Percentiles rank a stretch among this genome's conserved stretches.
phyloP scores from a whole-genome alignment of 2,329 filamentous ascomycete species.

The Coleophoma cylindrospora region DNA sequence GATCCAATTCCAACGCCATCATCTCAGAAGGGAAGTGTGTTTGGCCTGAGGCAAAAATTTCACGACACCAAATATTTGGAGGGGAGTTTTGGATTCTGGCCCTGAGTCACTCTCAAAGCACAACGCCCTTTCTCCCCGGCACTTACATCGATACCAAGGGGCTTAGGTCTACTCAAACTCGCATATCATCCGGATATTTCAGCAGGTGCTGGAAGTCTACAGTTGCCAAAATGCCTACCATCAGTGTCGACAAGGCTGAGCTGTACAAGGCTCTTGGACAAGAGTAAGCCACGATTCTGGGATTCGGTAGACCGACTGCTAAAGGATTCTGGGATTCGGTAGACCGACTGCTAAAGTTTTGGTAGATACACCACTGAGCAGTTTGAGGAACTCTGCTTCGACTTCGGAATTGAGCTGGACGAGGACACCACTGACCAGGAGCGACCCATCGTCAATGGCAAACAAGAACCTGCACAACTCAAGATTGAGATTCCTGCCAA shows the following conservation, averaged over 20 bases:
- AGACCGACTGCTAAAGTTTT: slow-evolving; percentile 20
- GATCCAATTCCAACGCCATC: not conserved
- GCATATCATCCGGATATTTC: too few relatives aligned
- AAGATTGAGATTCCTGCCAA: slow-evolving; percentile 99
- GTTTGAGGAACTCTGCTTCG: slow-evolving; percentile 97
- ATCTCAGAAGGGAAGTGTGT: not conserved
- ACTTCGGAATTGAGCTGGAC: slow-evolving; percentile 93
- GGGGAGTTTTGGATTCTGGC: not conserved
- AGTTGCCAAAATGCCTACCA: slow-evolving; percentile 77
- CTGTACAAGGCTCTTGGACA: slow-evolving; percentile 90
- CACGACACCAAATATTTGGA: not conserved
- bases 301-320: slow-evolving; percentile 15
- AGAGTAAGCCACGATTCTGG: slow-evolving; percentile 53
- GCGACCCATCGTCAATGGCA: slow-evolving; percentile 68
- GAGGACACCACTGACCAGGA: slow-evolving; percentile 62
- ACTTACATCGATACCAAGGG: too few relatives aligned
- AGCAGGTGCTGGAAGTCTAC: slow-evolving; percentile 1
- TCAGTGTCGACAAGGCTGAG: slow-evolving; percentile 91
- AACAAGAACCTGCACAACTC: slow-evolving; percentile 83
- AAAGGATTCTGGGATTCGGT: slow-evolving; percentile 15
- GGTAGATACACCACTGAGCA: slow-evolving; percentile 81
- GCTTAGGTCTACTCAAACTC: too few relatives aligned
- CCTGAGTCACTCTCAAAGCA: not conserved
- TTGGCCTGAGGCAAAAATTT: not conserved
- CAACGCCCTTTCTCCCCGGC: too few relatives aligned